Evolutionary conservation across 139 green algal genomes (phyloP).

Genomic region (Auxenochlorella pyrenoidosa): DNA sequence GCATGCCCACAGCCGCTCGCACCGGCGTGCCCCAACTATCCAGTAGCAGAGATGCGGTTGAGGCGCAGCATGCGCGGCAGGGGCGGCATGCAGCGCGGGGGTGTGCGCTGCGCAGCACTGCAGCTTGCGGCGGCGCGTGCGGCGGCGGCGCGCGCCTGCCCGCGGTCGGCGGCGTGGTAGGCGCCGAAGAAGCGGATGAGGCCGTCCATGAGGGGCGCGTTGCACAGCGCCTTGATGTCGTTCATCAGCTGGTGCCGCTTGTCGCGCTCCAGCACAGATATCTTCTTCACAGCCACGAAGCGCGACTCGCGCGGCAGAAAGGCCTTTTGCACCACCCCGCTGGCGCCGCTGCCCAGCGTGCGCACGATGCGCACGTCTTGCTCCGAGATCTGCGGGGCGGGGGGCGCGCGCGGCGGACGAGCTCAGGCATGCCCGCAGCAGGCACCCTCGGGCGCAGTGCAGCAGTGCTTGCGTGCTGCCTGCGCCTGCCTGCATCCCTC

Average conservation of each 20-base stretch:
- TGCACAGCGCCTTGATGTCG: constrained; percentile 86
- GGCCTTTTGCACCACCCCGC: constrained; percentile 81
- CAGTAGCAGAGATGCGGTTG: too few relatives aligned
- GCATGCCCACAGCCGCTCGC: too few relatives aligned
- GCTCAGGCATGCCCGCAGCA: neutral
- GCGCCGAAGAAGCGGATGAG: constrained; percentile 83
- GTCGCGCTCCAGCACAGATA: constrained; percentile 74
- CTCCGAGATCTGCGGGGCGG: constrained; percentile 73
- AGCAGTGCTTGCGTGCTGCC: neutral
- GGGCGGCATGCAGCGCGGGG: too few relatives aligned
- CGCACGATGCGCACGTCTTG: constrained; percentile 81
- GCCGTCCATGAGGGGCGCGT: constrained; percentile 60
- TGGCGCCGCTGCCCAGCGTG: constrained; percentile 72
- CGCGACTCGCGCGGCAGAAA: constrained; percentile 67
- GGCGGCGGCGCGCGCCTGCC: constrained; percentile 22
- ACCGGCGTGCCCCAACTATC: too few relatives aligned
- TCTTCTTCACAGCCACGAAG: constrained; percentile 91
- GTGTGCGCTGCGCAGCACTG: too few relatives aligned
- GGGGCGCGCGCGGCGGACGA: neutral
- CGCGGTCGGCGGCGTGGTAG: constrained; percentile 77
- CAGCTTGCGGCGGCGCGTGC: too few relatives aligned
- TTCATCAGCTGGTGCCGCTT: constrained; percentile 90
- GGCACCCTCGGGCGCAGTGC: neutral
- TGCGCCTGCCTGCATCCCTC: neutral
- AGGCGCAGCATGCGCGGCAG: too few relatives aligned